Conservation (phyloP, 306 rosid species). For the Quercus rubra region DNA sequence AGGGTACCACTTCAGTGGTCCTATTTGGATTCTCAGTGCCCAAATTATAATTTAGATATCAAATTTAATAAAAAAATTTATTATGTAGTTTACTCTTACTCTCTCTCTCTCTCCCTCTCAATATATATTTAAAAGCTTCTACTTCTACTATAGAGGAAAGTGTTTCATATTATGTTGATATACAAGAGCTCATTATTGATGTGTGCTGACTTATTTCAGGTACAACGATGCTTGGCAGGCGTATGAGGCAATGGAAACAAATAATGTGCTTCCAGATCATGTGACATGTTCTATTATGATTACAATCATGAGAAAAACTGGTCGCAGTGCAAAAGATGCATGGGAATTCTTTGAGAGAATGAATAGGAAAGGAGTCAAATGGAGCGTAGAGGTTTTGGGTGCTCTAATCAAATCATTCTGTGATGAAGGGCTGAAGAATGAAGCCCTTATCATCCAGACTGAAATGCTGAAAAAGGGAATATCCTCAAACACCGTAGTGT, state of each 20-base stretch:
- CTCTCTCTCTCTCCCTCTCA: neutral
- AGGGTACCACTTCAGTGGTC: too few species aligned
- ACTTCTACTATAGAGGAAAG: neutral
- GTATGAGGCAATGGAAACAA: conserved; percentile 69
- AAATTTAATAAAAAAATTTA: neutral
- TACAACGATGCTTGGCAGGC: conserved; percentile 71
- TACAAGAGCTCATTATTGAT: conserved; percentile 22
- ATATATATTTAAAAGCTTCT: neutral
- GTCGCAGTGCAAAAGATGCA: conserved; percentile 69
- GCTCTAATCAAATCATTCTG: conserved; percentile 76
- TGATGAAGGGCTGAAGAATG: conserved; percentile 68
- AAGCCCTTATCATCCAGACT: conserved; percentile 73
- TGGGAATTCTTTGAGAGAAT: conserved; percentile 88
- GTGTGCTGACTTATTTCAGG: conserved; percentile 37
- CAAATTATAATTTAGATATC: neutral
- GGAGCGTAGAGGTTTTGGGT: conserved; percentile 78
- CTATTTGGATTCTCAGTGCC: too few species aligned
- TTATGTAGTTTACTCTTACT: neutral
- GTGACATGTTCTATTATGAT: conserved; percentile 81
- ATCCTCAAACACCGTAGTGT: conserved; percentile 59
- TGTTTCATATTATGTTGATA: neutral
- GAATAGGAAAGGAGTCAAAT: conserved; percentile 78
- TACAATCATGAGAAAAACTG: conserved; percentile 64
- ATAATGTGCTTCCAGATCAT: conserved; percentile 64
- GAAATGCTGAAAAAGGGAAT: conserved; percentile 80